Conservation (phyloP, 441 rosid species). For the Eruca vesicaria region DNA sequence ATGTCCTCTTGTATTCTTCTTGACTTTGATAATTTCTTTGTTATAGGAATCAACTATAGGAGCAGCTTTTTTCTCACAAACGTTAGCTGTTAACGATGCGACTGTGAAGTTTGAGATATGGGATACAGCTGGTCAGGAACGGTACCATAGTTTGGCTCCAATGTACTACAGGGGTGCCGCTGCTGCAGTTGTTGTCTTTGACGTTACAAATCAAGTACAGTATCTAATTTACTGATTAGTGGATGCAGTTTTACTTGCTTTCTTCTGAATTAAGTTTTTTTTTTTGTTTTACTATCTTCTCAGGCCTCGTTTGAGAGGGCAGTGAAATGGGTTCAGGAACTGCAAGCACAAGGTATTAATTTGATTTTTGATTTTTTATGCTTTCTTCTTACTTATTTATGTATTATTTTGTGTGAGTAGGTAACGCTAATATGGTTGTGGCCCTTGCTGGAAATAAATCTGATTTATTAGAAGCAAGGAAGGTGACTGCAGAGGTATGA, state of each 20-base stretch:
- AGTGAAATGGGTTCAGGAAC: slow-evolving; percentile 96
- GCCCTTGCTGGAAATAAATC: slow-evolving; percentile 96
- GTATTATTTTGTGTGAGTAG: slow-evolving; percentile 34
- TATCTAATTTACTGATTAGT: neutral
- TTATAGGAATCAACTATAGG: slow-evolving; percentile 97
- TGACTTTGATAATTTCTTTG: neutral
- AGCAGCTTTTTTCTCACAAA: slow-evolving; percentile 96
- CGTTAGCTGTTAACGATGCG: slow-evolving; percentile 88
- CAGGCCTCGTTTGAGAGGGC: slow-evolving; percentile 96
- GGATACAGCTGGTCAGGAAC: slow-evolving; percentile 99
- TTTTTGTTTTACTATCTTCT: slow-evolving; percentile 19
- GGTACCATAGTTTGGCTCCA: slow-evolving; percentile 98
- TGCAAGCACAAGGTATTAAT: slow-evolving; percentile 84
- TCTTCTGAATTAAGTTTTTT: neutral
- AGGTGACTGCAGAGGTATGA: slow-evolving; percentile 75
- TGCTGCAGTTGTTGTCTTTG: slow-evolving; percentile 88
- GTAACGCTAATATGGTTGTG: slow-evolving; percentile 94
- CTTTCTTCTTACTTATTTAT: neutral
- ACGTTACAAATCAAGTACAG: slow-evolving; percentile 67
- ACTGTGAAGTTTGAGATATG: slow-evolving; percentile 98
- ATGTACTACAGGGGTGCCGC: slow-evolving; percentile 99
- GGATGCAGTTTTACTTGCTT: neutral
- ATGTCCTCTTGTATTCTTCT: neutral
- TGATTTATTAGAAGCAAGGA: slow-evolving; percentile 80
- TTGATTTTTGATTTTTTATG: neutral